Base-by-base conservation (phyloP, 441 rosid species). In the Adansonia gregorii region DNA sequence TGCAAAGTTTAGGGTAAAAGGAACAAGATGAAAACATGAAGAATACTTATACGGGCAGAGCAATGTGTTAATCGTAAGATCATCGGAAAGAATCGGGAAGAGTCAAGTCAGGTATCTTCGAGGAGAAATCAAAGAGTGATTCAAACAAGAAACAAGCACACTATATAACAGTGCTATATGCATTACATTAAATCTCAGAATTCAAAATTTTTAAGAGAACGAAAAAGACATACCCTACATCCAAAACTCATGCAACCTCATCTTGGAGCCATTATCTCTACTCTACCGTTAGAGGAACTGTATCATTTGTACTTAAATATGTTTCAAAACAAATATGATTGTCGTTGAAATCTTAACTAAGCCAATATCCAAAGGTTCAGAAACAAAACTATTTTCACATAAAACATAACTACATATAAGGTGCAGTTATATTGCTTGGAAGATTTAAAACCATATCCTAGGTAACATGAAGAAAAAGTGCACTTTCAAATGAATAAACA, bases 401-500 rank as follows among this genome's bases (percentile, higher is more conserved):
- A 72, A 39, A 39, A 12, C 22, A 70, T 15, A 51, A 51, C 60
- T 41, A 52, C 10, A 56, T 8, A 11, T 20, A 51, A 31, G 43
- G 41, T 71, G 35, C 7, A 24, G 72, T 19, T 67, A 27, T 54
- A 67, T 7, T 67, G 39, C 24, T 70, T 27, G 67, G 39, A 73
- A 31, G 15, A 74, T 48, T 20, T 20, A 58, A 46, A 24, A 24
- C 22, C 59, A 19, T 60, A 39, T 39, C 64, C 74, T n/a, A 14
- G 14, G 45, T 73, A 65, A 70, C 41, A 68, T 61, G 72, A 39
- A 24, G 72, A 52, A 71, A 68, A 58, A n/a, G 12, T 68, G 41
- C 20, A 60, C 66, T 31, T 60, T 15, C 55, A 45, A 68, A 43
- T 39, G 17, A 5, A 76, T 19, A 48, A 45, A 24, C 43, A 73